Conservation (phyloP, 495 filamentous ascomycete species). For the Cercophora sp. region DNA sequence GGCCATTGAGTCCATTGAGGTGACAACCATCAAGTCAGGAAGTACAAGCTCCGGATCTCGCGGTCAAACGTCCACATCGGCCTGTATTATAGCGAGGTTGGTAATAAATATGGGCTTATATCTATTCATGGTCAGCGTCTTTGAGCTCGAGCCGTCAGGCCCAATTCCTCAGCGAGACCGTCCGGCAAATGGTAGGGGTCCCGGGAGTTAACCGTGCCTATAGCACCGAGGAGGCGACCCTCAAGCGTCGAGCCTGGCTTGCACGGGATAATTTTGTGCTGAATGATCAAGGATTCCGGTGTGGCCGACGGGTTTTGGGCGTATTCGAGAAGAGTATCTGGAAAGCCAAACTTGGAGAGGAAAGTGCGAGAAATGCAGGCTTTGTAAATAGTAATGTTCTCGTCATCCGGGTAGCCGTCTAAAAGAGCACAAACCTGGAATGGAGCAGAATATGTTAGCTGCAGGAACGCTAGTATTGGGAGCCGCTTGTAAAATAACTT, state of each 20-base stretch:
- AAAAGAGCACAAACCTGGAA: constrained; percentile 10
- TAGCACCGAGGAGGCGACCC: constrained; percentile 6
- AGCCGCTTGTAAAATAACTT: constrained; percentile 8
- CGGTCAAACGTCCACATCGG: too few relatives aligned
- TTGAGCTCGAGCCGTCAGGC: constrained; percentile 4
- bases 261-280: constrained; percentile 5
- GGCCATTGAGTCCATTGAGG: too few relatives aligned
- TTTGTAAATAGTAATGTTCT: constrained; percentile 11
- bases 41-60: too few relatives aligned
- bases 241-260: constrained; percentile 7
- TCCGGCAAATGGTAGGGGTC: constrained; percentile 5
- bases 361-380: constrained; percentile 14
- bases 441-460: constrained; percentile 5
- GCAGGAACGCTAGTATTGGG: constrained; percentile 8
- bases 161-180: constrained; percentile 6
- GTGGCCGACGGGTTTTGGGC: constrained; percentile 9
- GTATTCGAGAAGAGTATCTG: constrained; percentile 10
- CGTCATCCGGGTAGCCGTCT: constrained; percentile 9
- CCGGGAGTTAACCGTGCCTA: constrained; percentile 6
- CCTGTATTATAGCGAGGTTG: too few relatives aligned
- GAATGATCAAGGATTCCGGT: constrained; percentile 12
- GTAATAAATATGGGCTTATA: too few relatives aligned
- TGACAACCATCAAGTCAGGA: too few relatives aligned
- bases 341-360: constrained; percentile 11
- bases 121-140: too few relatives aligned